Conservation (phyloP, 2,329 filamentous ascomycete species). For the Eurotiales sp. region DNA sequence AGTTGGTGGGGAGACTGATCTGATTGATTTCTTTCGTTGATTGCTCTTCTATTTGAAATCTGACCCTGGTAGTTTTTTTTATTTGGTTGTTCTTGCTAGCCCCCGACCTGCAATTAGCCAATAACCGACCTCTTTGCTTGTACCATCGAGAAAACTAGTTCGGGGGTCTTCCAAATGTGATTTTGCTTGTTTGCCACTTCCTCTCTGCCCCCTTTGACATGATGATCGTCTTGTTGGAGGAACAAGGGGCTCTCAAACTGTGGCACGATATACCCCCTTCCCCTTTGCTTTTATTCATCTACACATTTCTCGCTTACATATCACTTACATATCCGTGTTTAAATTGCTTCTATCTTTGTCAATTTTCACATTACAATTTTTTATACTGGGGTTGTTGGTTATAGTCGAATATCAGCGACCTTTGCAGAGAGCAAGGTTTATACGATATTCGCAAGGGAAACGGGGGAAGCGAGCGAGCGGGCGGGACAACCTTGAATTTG, state of each 20-base stretch:
- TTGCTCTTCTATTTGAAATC: neutral
- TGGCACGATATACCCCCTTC: conserved; percentile 14
- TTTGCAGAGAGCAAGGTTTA: too few relatives aligned
- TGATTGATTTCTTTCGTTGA: conserved; percentile 4
- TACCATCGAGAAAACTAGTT: neutral
- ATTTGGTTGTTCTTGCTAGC: neutral
- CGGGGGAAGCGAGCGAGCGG: too few relatives aligned
- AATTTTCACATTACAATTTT: too few relatives aligned
- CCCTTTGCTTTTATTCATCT: too few relatives aligned
- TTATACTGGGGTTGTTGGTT: too few relatives aligned
- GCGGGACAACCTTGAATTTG: too few relatives aligned
- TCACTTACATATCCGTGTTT: too few relatives aligned
- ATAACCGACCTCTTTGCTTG: neutral
- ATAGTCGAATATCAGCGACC: too few relatives aligned
- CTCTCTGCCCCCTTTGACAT: neutral
- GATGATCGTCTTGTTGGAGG: neutral
- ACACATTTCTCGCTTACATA: conserved; percentile 10
- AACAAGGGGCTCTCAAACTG: neutral
- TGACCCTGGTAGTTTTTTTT: too few relatives aligned
- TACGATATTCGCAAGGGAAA: too few relatives aligned
- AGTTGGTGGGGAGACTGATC: neutral
- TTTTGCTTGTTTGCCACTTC: too few relatives aligned
- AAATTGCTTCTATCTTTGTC: too few relatives aligned
- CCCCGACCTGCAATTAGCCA: neutral
- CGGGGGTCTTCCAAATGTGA: neutral